These are phyloP conservation scores for Delonix regia DNA, from an alignment of 306 rosid genomes.

Conservation along the genomic window DNA sequence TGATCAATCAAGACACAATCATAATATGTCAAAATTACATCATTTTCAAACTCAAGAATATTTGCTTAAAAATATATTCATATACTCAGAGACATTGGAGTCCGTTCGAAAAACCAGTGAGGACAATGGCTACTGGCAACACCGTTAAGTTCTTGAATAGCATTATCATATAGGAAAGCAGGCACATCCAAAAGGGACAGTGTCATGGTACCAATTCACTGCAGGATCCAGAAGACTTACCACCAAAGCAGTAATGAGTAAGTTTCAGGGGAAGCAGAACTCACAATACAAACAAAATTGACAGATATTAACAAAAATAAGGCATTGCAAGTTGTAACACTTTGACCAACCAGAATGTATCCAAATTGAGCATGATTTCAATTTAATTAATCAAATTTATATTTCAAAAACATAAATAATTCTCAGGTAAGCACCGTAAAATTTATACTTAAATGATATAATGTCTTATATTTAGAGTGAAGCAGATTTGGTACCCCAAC, in stretches of 20 bases:
- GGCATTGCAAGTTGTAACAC: neutral
- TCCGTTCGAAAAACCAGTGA: neutral
- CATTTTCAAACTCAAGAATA: neutral
- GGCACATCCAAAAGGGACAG: neutral
- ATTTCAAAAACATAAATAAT: neutral
- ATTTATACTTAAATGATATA: neutral
- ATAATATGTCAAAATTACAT: neutral
- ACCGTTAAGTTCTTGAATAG: neutral
- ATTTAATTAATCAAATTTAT: neutral
- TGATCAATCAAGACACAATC: neutral
- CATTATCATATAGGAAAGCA: neutral
- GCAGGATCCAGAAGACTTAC: neutral
- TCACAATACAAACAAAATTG: neutral
- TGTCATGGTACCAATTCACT: neutral
- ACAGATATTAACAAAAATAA: neutral
- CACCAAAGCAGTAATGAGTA: neutral
- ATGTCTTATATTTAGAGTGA: neutral
- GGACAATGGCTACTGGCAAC: slow-evolving; percentile 15
- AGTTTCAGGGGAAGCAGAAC: neutral
- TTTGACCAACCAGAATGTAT: neutral
- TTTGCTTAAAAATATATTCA: neutral
- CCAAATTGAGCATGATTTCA: neutral
- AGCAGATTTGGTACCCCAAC: slow-evolving; percentile 71
- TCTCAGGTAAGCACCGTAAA: neutral
- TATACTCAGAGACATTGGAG: neutral